Percentiles rank a stretch among this genome's conserved stretches.
These are phyloP conservation scores for Stephania japonica DNA, from an alignment of 164 flowering plant species.

Conservation along the genomic window DNA sequence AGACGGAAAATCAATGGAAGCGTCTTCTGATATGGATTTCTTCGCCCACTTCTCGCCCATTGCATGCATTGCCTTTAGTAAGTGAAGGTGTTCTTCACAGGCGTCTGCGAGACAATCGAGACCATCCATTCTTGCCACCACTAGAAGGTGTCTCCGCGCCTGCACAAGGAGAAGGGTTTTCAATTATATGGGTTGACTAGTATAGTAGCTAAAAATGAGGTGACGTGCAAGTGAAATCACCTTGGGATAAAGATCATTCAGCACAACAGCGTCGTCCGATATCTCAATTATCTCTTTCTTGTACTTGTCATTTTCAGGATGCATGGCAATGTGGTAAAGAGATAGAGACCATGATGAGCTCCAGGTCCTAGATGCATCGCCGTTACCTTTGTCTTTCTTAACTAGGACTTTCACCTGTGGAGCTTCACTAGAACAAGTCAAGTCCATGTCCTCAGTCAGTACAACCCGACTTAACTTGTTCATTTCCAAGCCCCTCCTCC, in stretches of 20 bases:
- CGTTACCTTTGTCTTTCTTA: conserved; percentile 17
- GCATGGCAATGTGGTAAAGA: conserved; percentile 63
- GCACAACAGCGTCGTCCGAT: conserved; percentile 57
- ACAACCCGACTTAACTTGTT: conserved; percentile 4
- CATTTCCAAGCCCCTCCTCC: conserved; percentile 20
- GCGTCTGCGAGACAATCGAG: conserved; percentile 73
- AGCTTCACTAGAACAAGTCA: conserved; percentile 13
- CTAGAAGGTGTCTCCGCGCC: conserved; percentile 72
- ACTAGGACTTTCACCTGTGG: conserved; percentile 9
- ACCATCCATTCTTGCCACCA: conserved; percentile 61
- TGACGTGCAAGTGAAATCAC: conserved; percentile 19
- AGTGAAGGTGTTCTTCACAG: conserved; percentile 45
- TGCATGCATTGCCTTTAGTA: conserved; percentile 60
- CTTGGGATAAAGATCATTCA: conserved; percentile 85
- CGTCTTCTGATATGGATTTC: conserved; percentile 53
- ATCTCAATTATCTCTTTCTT: conserved; percentile 50
- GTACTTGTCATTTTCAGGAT: conserved; percentile 64
- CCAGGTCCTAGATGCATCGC: conserved; percentile 42
- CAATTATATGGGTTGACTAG: background rate
- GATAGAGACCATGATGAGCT: conserved; percentile 79
- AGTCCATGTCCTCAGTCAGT: background rate
- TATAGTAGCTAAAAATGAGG: background rate
- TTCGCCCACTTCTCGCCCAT: conserved; percentile 68
- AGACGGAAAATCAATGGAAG: conserved; percentile 68
- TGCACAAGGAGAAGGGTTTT: conserved; percentile 22